These are phyloP conservation scores for Trichophyton mentagrophytes DNA, from an alignment of 2,329 filamentous ascomycete species.

Conservation along the genomic window DNA sequence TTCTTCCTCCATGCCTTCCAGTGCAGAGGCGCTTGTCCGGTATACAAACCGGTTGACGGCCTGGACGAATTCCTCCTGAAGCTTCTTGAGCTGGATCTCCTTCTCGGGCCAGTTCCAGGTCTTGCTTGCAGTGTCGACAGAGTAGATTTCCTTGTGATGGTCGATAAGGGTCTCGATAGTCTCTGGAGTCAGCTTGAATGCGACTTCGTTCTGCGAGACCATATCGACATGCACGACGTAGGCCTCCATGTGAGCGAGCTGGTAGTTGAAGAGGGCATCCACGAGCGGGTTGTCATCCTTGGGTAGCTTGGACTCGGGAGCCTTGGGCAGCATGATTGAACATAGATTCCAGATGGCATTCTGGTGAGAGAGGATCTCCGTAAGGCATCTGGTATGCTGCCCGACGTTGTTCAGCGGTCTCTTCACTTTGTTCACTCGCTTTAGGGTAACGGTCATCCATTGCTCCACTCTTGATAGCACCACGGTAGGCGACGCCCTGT, in stretches of 20 bases:
- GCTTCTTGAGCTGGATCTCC: constrained; percentile 88
- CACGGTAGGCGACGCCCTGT: constrained; percentile 84
- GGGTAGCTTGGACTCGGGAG: constrained; percentile 70
- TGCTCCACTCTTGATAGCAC: constrained; percentile 88
- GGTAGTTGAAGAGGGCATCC: constrained; percentile 83
- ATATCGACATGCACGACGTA: constrained; percentile 99
- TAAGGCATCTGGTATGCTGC: constrained; percentile 90
- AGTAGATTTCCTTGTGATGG: constrained; percentile 93
- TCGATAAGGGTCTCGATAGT: constrained; percentile 87
- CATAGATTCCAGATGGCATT: constrained; percentile 92
- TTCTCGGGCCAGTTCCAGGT: constrained; percentile 96
- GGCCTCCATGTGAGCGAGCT: constrained; percentile 84
- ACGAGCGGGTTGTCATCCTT: constrained; percentile 70
- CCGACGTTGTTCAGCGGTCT: constrained; percentile 92
- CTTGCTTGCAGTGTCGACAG: constrained; percentile 72
- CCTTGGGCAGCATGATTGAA: constrained; percentile 84
- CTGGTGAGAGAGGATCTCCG: constrained; percentile 77
- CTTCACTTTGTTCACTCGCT: constrained; percentile 94
- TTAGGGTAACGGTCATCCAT: constrained; percentile 92
- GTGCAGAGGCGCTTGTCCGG: constrained; percentile 70
- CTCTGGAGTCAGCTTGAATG: constrained; percentile 91
- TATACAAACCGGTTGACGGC: constrained; percentile 96
- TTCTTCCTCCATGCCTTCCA: constrained; percentile 94
- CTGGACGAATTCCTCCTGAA: constrained; percentile 93
- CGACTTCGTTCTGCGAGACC: constrained; percentile 93